phyloP scores from a whole-genome alignment of 23 red algal genomes.

The Gracilaria vermiculophylla region DNA sequence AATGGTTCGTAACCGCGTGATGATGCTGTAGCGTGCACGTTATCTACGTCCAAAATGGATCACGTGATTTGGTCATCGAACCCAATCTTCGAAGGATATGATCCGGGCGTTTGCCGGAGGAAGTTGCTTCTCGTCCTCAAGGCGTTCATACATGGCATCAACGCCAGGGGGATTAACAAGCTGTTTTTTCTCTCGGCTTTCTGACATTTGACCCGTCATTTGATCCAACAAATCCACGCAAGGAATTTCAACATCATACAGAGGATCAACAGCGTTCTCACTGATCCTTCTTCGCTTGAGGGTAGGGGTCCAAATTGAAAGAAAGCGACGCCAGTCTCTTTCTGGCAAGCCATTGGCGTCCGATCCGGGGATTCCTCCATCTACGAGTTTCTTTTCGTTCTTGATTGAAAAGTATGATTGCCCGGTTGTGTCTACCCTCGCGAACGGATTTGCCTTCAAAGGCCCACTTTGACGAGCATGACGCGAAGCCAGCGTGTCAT shows the following conservation, averaged over 20 bases:
- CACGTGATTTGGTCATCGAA: background rate
- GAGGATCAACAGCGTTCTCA: slow-evolving; percentile 26
- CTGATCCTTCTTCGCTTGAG: slow-evolving; percentile 40
- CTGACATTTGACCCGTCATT: background rate
- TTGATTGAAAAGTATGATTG: slow-evolving; percentile 58
- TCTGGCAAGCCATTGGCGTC: background rate
- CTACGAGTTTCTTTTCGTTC: slow-evolving; percentile 9
- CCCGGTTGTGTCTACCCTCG: slow-evolving; percentile 61
- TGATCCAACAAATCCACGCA: background rate
- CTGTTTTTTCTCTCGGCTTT: background rate
- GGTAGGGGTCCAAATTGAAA: slow-evolving; percentile 13
- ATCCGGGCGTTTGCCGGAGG: slow-evolving; percentile 5
- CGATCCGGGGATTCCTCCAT: background rate
- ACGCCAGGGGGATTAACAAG: background rate
- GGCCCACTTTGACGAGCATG: background rate
- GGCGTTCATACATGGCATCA: slow-evolving; percentile 13
- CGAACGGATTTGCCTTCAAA: slow-evolving; percentile 24
- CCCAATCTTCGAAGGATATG: slow-evolving; percentile 48
- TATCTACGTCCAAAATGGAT: too few relatives aligned
- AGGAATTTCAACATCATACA: slow-evolving; percentile 17
- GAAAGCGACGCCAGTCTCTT: slow-evolving; percentile 39
- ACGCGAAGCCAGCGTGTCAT: slow-evolving; percentile 24
- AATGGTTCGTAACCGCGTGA: too few relatives aligned
- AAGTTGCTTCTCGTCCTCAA: background rate
- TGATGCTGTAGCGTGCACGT: too few relatives aligned